Evolutionary conservation across 768 basidiomycete species (phyloP).

Genomic region (Cystobasidium onofrii): DNA sequence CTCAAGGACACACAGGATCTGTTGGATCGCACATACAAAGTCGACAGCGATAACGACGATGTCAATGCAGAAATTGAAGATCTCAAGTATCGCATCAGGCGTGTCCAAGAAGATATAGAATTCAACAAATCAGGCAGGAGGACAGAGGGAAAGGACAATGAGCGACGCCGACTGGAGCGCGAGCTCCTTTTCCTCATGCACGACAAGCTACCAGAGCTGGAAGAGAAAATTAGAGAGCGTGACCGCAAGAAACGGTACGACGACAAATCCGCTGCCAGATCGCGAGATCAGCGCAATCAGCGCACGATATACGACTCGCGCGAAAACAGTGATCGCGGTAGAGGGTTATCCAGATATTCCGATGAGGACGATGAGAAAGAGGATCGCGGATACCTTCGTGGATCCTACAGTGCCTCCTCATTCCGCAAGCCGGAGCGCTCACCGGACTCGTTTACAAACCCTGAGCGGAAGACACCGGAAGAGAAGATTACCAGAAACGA

Average conservation of each 20-base stretch:
- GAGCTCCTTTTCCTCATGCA: conserved; percentile 79
- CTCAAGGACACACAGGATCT: conserved; percentile 68
- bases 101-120: conserved; percentile 85
- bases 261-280: conserved; percentile 65
- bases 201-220: conserved; percentile 81
- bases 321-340: conserved; percentile 43
- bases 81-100: conserved; percentile 69
- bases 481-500: not conserved
- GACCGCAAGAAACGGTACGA: conserved; percentile 70
- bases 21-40: conserved; percentile 67
- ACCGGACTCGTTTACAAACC: not conserved
- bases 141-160: conserved; percentile 67
- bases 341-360: not conserved
- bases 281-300: conserved; percentile 76
- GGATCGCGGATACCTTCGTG: conserved; percentile 33
- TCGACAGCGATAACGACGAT: conserved; percentile 72
- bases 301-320: conserved; percentile 44
- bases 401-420: conserved; percentile 22
- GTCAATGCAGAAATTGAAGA: conserved; percentile 85
- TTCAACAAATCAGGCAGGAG: conserved; percentile 65
- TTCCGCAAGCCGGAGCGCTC: not conserved
- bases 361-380: not conserved
- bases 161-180: conserved; percentile 74
- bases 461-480: not conserved
- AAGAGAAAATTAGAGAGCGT: conserved; percentile 68